Evolutionary conservation across 495 filamentous ascomycete species (phyloP).

Genomic region (Viridothelium virens): DNA sequence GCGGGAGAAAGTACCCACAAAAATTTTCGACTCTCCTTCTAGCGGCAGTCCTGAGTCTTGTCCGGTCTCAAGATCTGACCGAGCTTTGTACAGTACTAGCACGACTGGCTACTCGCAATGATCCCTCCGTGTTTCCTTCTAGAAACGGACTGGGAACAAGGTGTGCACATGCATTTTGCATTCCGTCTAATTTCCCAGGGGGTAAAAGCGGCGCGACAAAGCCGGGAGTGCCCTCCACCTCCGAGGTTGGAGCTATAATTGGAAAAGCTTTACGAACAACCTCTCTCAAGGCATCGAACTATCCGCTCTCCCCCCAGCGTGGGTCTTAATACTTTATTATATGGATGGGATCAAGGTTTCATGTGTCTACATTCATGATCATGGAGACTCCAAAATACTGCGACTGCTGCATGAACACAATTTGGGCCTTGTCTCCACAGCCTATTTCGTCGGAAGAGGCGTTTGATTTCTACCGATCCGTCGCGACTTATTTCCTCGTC

Average conservation of each 20-base stretch:
- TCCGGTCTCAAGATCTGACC: constrained; percentile 10
- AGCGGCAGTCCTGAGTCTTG: background rate
- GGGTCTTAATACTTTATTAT: background rate
- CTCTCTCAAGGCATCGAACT: background rate
- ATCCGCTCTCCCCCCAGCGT: background rate
- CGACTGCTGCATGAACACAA: background rate
- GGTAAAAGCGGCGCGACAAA: constrained; percentile 6
- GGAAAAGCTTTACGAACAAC: background rate
- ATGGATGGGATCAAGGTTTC: background rate
- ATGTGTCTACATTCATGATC: background rate
- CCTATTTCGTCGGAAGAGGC: background rate
- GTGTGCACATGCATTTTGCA: constrained; percentile 7
- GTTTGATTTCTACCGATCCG: background rate
- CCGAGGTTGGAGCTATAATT: constrained; percentile 3
- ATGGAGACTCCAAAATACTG: background rate
- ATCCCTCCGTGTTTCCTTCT: background rate
- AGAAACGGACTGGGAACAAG: background rate
- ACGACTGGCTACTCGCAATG: background rate
- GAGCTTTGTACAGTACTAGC: background rate
- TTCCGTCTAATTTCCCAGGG: constrained; percentile 9
- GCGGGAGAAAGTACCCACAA: background rate
- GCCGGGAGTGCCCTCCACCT: background rate
- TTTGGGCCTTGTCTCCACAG: background rate
- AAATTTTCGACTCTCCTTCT: constrained; percentile 9
- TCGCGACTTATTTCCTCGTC: background rate